phyloP scores from a whole-genome alignment of 768 basidiomycete species.

The Lenzites betulinus region DNA sequence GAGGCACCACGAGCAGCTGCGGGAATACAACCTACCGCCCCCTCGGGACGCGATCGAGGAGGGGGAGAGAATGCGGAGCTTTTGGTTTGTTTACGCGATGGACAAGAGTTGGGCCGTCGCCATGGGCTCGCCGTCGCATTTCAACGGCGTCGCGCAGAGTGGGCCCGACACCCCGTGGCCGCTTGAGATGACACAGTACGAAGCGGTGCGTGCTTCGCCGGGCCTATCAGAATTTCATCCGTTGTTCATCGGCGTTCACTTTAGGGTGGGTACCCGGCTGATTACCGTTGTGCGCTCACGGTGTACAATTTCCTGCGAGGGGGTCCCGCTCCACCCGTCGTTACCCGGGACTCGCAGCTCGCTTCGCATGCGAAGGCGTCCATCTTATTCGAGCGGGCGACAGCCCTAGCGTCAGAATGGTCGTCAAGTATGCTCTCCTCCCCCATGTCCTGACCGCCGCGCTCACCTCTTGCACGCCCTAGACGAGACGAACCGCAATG shows the following conservation, averaged over 20 bases:
- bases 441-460: not conserved
- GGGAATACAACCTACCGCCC: slow-evolving; percentile 29
- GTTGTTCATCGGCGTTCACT: not conserved
- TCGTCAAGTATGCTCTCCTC: slow-evolving; percentile 25
- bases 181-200: slow-evolving; percentile 35
- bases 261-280: slow-evolving; percentile 44
- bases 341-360: slow-evolving; percentile 35
- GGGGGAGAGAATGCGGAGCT: slow-evolving; percentile 64
- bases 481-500: slow-evolving; percentile 12
- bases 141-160: slow-evolving; percentile 53
- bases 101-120: slow-evolving; percentile 60
- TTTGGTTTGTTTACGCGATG: slow-evolving; percentile 62
- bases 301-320: slow-evolving; percentile 48
- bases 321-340: slow-evolving; percentile 33
- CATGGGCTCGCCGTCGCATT: slow-evolving; percentile 50
- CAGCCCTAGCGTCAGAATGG: slow-evolving; percentile 49
- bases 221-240: too few relatives aligned
- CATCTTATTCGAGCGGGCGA: slow-evolving; percentile 62
- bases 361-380: slow-evolving; percentile 54
- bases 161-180: slow-evolving; percentile 43
- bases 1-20: slow-evolving; percentile 9
- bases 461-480: not conserved
- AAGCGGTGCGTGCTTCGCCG: slow-evolving; percentile 30
- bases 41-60: slow-evolving; percentile 52
- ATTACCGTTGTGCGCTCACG: slow-evolving; percentile 48